A percentile compares a stretch with the other conserved stretches of the same genome.
These are phyloP conservation scores for Coemansia umbellata DNA, from an alignment of 192 early-diverging fungal species.

Conservation along the genomic window DNA sequence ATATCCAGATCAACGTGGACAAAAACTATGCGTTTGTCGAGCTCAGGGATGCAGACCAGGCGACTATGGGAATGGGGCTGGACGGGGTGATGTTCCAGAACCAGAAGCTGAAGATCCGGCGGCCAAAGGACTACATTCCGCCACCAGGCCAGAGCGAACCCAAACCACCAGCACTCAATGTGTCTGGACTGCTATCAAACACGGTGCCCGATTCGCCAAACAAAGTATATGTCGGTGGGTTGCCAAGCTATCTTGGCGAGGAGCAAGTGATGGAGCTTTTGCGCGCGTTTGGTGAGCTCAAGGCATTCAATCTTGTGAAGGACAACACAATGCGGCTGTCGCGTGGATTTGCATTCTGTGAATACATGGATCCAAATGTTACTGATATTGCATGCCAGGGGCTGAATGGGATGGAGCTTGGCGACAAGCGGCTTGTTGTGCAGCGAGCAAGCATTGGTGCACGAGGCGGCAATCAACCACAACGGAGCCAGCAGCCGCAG, in stretches of 20 bases:
- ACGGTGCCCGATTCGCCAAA: slow-evolving; percentile 87
- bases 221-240: slow-evolving; percentile 92
- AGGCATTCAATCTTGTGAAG: slow-evolving; percentile 90
- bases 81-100: slow-evolving; percentile 86
- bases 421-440: slow-evolving; percentile 89
- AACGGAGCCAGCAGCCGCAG: neutral
- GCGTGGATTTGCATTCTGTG: slow-evolving; percentile 95
- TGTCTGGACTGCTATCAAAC: slow-evolving; percentile 80
- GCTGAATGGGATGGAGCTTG: slow-evolving; percentile 92
- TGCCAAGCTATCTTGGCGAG: slow-evolving; percentile 84
- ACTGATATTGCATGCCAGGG: slow-evolving; percentile 95
- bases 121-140: slow-evolving; percentile 89
- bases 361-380: slow-evolving; percentile 81
- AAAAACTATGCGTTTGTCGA: slow-evolving; percentile 97
- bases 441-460: slow-evolving; percentile 89
- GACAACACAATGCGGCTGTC: slow-evolving; percentile 70
- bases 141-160: slow-evolving; percentile 56
- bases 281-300: slow-evolving; percentile 89
- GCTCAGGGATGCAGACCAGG: slow-evolving; percentile 86
- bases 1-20: slow-evolving; percentile 88
- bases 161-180: slow-evolving; percentile 57
- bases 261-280: slow-evolving; percentile 93
- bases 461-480: slow-evolving; percentile 21
- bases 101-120: slow-evolving; percentile 81
- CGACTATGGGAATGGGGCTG: slow-evolving; percentile 85